These are phyloP conservation scores for Cadophora malorum DNA, from an alignment of 2,329 filamentous ascomycete species.

Conservation along the genomic window DNA sequence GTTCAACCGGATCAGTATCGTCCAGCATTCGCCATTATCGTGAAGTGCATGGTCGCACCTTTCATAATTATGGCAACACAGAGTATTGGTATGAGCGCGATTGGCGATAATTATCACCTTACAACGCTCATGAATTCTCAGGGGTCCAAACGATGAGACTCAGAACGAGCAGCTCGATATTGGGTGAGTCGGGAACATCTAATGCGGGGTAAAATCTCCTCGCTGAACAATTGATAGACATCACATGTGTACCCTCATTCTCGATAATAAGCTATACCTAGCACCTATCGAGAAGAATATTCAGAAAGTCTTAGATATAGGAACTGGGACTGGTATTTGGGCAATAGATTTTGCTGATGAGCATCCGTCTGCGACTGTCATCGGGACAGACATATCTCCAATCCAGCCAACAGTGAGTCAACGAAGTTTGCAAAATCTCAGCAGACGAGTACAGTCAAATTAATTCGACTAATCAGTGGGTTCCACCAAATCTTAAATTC, in stretches of 20 bases:
- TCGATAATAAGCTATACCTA: slow-evolving; percentile 29
- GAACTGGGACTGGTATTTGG: slow-evolving; percentile 52
- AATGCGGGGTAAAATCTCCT: not conserved
- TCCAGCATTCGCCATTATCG: slow-evolving; percentile 47
- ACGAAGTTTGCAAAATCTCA: no score
- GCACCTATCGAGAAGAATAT: slow-evolving; percentile 27
- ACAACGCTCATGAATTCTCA: not conserved
- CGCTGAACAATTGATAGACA: slow-evolving; percentile 37
- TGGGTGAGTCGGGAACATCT: not conserved
- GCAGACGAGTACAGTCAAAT: not conserved
- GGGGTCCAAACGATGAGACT: slow-evolving; percentile 31
- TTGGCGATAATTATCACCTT: not conserved
- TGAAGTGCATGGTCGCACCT: slow-evolving; percentile 50
- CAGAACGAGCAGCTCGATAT: slow-evolving; percentile 30
- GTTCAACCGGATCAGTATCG: slow-evolving; percentile 11
- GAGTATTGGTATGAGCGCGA: slow-evolving; percentile 19
- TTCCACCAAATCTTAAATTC: slow-evolving; percentile 42
- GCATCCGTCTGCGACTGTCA: slow-evolving; percentile 35
- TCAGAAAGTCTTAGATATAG: slow-evolving; percentile 48
- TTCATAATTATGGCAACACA: slow-evolving; percentile 44
- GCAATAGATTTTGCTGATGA: slow-evolving; percentile 44
- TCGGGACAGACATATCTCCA: slow-evolving; percentile 39
- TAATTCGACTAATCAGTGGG: slow-evolving; percentile 16
- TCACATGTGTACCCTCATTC: slow-evolving; percentile 43
- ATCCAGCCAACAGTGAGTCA: slow-evolving; percentile 32